phyloP scores from a whole-genome alignment of 192 early-diverging fungal species.

The Entomortierella lignicola region DNA sequence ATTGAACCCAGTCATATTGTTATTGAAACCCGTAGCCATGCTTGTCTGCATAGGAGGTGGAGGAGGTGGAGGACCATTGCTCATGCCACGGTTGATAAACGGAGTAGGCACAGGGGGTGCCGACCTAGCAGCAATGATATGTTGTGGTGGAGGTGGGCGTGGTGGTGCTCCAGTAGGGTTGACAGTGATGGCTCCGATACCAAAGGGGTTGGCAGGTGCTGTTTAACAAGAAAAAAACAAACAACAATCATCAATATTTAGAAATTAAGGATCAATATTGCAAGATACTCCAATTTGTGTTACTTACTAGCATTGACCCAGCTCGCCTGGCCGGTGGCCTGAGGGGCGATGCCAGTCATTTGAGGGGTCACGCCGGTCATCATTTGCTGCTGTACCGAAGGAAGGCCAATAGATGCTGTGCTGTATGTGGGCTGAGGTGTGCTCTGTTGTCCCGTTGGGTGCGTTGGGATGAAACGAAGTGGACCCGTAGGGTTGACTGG shows the following conservation, averaged over 20 bases:
- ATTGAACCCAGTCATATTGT: too few relatives aligned
- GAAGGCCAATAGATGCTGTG: conserved; percentile 44
- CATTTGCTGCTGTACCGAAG: conserved; percentile 51
- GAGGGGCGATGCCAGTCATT: conserved; percentile 34
- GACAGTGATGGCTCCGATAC: conserved; percentile 48
- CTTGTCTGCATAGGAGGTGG: conserved; percentile 49
- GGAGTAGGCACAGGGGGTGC: conserved; percentile 49
- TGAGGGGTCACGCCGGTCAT: conserved; percentile 45
- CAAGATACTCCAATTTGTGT: too few relatives aligned
- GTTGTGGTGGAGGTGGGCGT: conserved; percentile 18
- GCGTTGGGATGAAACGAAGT: conserved; percentile 45
- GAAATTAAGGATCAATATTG: too few relatives aligned
- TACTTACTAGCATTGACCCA: conserved; percentile 58
- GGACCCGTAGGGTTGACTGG: conserved; percentile 55
- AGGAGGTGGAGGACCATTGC: conserved; percentile 46
- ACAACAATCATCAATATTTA: background rate
- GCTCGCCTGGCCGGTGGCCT: conserved; percentile 55
- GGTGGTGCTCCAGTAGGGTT: conserved; percentile 44
- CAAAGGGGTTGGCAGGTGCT: conserved; percentile 49
- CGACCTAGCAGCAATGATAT: conserved; percentile 36
- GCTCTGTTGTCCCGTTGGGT: conserved; percentile 42
- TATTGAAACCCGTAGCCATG: conserved; percentile 50
- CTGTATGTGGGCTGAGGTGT: conserved; percentile 34
- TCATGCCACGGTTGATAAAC: conserved; percentile 45
- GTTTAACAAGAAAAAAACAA: background rate